Percentiles rank a stretch among this genome's conserved stretches.
These are phyloP conservation scores for Recurvomyces mirabilis DNA, from an alignment of 495 filamentous ascomycete species.

Conservation along the genomic window DNA sequence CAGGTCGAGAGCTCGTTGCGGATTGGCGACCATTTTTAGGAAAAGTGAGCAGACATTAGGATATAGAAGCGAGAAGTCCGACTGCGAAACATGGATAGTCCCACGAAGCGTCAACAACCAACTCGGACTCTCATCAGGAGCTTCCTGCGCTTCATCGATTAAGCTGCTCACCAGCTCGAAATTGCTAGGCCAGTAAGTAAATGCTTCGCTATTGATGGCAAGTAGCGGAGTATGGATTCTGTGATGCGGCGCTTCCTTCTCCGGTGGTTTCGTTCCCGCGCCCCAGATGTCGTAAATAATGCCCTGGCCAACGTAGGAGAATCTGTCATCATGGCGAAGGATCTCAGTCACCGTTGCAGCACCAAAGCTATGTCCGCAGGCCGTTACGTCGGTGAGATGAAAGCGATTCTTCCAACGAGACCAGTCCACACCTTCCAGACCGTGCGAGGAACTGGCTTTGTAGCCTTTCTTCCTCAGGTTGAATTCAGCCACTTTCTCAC, in stretches of 20 bases:
- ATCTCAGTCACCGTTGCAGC: conserved; percentile 31
- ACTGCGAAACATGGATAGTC: conserved; percentile 46
- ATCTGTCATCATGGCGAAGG: conserved; percentile 37
- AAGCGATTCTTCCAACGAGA: conserved; percentile 30
- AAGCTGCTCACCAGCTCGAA: conserved; percentile 40
- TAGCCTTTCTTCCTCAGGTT: conserved; percentile 42
- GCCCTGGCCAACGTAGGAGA: conserved; percentile 43
- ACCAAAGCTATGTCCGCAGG: conserved; percentile 33
- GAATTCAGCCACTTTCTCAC: conserved; percentile 28
- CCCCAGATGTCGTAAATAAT: conserved; percentile 52
- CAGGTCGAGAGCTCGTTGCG: conserved; percentile 43
- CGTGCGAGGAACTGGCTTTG: conserved; percentile 40
- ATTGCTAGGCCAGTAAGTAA: conserved; percentile 50
- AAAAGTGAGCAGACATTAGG: conserved; percentile 41
- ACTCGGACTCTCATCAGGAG: conserved; percentile 22
- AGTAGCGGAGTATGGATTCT: conserved; percentile 41
- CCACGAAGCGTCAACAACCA: conserved; percentile 52
- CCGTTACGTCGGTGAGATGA: conserved; percentile 25
- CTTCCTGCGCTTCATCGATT: conserved; percentile 36
- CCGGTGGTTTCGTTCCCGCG: conserved; percentile 24
- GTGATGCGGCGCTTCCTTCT: conserved; percentile 26
- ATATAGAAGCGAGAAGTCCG: conserved; percentile 51
- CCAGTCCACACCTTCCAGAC: conserved; percentile 36
- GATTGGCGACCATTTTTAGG: conserved; percentile 47
- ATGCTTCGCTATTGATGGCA: conserved; percentile 50